Base-by-base conservation (phyloP, 139 green algal species). In the Picochlorum sp. region DNA sequence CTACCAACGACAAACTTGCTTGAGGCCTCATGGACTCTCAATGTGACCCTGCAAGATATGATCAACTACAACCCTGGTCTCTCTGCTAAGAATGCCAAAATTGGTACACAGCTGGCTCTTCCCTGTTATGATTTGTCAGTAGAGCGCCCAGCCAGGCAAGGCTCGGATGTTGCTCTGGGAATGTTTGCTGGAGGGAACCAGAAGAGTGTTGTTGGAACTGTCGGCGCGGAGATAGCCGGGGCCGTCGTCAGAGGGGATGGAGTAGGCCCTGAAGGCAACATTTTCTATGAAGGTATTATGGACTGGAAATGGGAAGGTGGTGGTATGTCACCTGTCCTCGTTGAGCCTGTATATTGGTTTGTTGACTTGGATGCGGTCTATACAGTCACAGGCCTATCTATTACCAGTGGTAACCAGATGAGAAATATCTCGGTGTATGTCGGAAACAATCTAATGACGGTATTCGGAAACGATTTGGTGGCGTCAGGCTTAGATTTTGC, bases 301-400 rank as follows among this genome's bases (percentile, higher is more conserved):
- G 22, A 33, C 12, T 16, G 32, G 44, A 33, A 31, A 20, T 44
- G 22, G 3, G 33, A 43, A 29, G 12, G 24, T 13, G 30, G 9
- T 18, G 24, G 22, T 22, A 53, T 53, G 44, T 32, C 29, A 12
- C n/a, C 63, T 18, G 22, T 26, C 54, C 28, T 32, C 9, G 29
- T 61, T 51, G 33, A 65, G 47, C 64, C 64, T 13, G 55, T 71
- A 5, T 71, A 66, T 30, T 71, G 64, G 64, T 65, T 64, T 58
- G 63, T 70, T 14, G 40, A 64, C 22, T 18, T 70, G 20, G 40
- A 36, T 30, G 33, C 55, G 20, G 16, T 18, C 12, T 53, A 45
- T 10, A 35, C 41, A 31, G 50, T 68, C n/a, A 14, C 14, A 12
- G 53, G 16, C n/a, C 35, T 71, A 14, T 22, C 37, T 13, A 39